Base-by-base conservation (phyloP, 345 rosid genomes). In the Eucalyptus grandis region DNA sequence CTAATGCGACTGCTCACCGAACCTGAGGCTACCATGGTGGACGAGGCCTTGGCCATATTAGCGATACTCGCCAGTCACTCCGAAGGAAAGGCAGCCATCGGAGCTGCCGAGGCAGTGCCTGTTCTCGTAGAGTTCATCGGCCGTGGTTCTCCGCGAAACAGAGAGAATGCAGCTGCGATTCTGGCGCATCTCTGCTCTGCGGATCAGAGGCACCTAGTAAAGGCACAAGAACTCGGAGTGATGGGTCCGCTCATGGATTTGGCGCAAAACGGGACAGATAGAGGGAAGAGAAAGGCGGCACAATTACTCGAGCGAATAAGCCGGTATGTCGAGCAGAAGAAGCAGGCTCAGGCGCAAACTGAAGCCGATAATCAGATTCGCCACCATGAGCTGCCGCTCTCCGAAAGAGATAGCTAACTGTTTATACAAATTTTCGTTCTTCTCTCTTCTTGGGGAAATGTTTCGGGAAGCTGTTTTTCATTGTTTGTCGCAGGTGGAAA, bases 201-300 rank as follows among this genome's bases (percentile, higher is more conserved):
- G 89, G 98, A 96, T 93, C 95, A 93, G 77, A 95, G 94, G 83
- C 90, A 95, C 88, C 82, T 96, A 43, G 96, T 92, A 12, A 94
- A 94, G 91, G 99, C 98, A 4, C 96, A 92, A 87, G 97, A 96
- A 77, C 94, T 95, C 21, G 98, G 98, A 27, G 95, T 95, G 53
- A 95, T 95, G 95, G 95, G 90, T 87, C 93, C 96, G 21, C 90
- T 96, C 89, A 49, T 92, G 86, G 98, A 96, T 90, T 91, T 97
- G 91, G 95, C 97, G 14, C 97, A 95, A 60, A 96, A 94, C 77
- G 99, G 99, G 83, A 97, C 99, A 9, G 98, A 97, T 81, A 92
- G 99, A 88, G 99, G 97, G 69, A 97, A 95, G 93, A 91, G 99
- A 88, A 97, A 97, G 91, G 99, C 99, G 89, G 95, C 94, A 3